Percentiles rank a stretch among this genome's conserved stretches.
Conservation (phyloP, 2,329 filamentous ascomycete genomes). For the Cytospora piceicola region DNA sequence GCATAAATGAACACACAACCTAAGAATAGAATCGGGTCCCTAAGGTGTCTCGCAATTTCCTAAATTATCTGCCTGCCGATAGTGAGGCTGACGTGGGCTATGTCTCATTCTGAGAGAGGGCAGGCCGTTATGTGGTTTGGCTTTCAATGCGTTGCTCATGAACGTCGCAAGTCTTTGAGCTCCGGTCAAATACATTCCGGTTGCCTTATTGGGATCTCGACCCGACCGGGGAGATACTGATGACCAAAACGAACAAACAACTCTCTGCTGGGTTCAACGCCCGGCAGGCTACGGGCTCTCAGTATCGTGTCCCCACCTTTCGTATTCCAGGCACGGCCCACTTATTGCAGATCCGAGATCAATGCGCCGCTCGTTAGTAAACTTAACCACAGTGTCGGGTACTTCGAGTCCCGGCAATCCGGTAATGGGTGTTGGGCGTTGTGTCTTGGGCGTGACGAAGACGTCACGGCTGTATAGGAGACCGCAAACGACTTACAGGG, state of each 20-base stretch:
- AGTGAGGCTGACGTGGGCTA: not conserved
- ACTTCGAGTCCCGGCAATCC: conserved; percentile 17
- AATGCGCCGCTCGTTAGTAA: conserved; percentile 21
- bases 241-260: not conserved
- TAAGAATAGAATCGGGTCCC: not conserved
- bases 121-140: not conserved
- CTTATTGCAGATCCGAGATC: conserved; percentile 28
- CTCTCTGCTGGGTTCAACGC: conserved; percentile 17
- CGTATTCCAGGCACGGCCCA: conserved; percentile 17
- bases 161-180: not conserved
- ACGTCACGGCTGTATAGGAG: not conserved
- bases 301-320: conserved; percentile 10
- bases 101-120: not conserved
- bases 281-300: conserved; percentile 18
- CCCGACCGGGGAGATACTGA: conserved; percentile 8
- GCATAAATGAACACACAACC: not conserved
- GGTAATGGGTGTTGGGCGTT: conserved; percentile 10
- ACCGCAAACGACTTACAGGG: not conserved
- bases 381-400: conserved; percentile 31
- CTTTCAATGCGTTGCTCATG: not conserved
- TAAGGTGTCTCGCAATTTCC: not conserved
- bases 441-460: too few relatives aligned
- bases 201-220: not conserved
- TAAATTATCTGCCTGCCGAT: not conserved
- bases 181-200: not conserved